phyloP scores from a whole-genome alignment of 371 early-diverging fungal genomes.

The Sporodiniella umbellata region DNA sequence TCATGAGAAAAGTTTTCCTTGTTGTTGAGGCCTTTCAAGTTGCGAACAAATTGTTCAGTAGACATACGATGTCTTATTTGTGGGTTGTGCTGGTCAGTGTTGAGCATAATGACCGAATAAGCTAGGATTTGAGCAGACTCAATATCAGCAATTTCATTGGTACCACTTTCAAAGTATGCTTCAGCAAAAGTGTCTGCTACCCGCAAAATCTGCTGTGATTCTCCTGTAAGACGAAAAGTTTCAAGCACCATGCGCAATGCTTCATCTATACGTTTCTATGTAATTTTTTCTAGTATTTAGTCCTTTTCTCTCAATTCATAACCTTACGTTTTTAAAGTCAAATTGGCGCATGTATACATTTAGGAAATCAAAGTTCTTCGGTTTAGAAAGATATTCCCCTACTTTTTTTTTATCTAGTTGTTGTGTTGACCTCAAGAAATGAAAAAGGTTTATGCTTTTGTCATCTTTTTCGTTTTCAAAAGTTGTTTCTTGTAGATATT shows the following conservation, averaged over 20 bases:
- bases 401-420: slow-evolving; percentile 74
- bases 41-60: slow-evolving; percentile 81
- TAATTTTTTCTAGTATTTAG: no score
- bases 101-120: slow-evolving; percentile 89
- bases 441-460: slow-evolving; percentile 59
- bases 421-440: slow-evolving; percentile 71
- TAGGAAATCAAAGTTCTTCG: slow-evolving; percentile 72
- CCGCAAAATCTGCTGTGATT: slow-evolving; percentile 92
- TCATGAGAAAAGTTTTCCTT: slow-evolving; percentile 66
- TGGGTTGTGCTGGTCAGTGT: slow-evolving; percentile 93
- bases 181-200: slow-evolving; percentile 86
- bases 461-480: slow-evolving; percentile 43
- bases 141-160: slow-evolving; percentile 60
- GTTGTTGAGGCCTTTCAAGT: slow-evolving; percentile 77
- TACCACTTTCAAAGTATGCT: slow-evolving; percentile 66
- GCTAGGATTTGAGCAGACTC: slow-evolving; percentile 82
- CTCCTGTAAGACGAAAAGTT: slow-evolving; percentile 91
- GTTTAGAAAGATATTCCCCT: slow-evolving; percentile 89
- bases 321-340: slow-evolving; percentile 70
- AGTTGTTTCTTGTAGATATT: slow-evolving; percentile 56
- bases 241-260: slow-evolving; percentile 80
- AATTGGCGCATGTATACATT: slow-evolving; percentile 81
- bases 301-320: no score
- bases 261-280: slow-evolving; percentile 81
- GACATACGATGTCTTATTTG: slow-evolving; percentile 82